Conservation (phyloP, 345 rosid species). For the Barbarea vulgaris region DNA sequence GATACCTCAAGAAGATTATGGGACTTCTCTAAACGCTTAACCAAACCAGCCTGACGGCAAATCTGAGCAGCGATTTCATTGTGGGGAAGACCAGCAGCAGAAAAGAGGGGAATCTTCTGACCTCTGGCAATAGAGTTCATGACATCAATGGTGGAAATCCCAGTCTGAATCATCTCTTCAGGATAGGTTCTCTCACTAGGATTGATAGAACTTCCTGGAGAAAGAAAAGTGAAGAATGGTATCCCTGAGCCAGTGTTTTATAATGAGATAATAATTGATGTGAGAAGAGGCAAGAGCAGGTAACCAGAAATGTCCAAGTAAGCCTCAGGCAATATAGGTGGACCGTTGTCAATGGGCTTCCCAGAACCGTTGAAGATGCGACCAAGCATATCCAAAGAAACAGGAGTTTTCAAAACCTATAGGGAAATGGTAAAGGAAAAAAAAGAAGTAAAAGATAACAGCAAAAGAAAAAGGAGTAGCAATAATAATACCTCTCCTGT, state of each 20-base stretch:
- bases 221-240: slow-evolving; percentile 1
- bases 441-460: too few relatives aligned
- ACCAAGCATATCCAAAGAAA: slow-evolving; percentile 95
- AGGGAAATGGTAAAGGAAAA: neutral
- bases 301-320: slow-evolving; percentile 92
- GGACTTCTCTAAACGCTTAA: slow-evolving; percentile 87
- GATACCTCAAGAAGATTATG: slow-evolving; percentile 74
- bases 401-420: slow-evolving; percentile 85
- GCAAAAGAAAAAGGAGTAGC: neutral
- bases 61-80: slow-evolving; percentile 98
- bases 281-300: slow-evolving; percentile 13
- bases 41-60: slow-evolving; percentile 97
- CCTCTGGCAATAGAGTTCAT: slow-evolving; percentile 98
- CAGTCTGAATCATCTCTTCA: slow-evolving; percentile 96
- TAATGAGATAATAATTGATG: neutral
- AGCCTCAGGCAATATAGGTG: slow-evolving; percentile 91
- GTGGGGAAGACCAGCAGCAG: slow-evolving; percentile 98
- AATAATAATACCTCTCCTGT: slow-evolving; percentile 97
- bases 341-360: slow-evolving; percentile 95
- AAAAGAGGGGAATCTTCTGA: slow-evolving; percentile 90
- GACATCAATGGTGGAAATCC: slow-evolving; percentile 93
- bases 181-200: slow-evolving; percentile 97
- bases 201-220: slow-evolving; percentile 84
- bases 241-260: neutral
- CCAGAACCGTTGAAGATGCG: slow-evolving; percentile 97